A percentile compares a stretch with the other conserved stretches of the same genome.
Evolutionary conservation across 192 early-diverging fungal genomes (phyloP).

Genomic region (Rhizophagus sp.): DNA sequence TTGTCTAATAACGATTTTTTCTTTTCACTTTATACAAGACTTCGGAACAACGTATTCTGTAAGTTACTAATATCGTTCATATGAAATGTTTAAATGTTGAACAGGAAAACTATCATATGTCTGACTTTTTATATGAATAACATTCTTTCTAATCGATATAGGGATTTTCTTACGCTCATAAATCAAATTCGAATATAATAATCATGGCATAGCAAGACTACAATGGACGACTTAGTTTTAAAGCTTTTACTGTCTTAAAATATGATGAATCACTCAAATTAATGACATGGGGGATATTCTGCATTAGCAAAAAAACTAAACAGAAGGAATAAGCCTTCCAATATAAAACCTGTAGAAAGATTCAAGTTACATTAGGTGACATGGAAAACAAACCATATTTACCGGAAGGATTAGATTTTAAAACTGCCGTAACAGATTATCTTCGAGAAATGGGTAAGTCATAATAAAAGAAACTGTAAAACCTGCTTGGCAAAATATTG

Average conservation of each 20-base stretch:
- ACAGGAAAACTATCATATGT: no score
- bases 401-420: background rate
- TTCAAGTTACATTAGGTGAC: background rate
- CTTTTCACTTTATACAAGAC: background rate
- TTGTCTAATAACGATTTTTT: no score
- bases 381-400: slow-evolving; percentile 11
- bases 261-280: slow-evolving; percentile 11
- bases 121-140: background rate
- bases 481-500: background rate
- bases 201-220: background rate
- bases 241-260: background rate
- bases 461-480: background rate
- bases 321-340: background rate
- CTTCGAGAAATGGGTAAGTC: background rate
- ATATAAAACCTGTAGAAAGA: slow-evolving; percentile 10
- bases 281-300: background rate
- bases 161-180: background rate
- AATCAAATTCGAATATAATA: background rate
- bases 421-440: slow-evolving; percentile 7
- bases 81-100: no score
- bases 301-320: background rate
- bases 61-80: background rate
- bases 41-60: slow-evolving; percentile 12
- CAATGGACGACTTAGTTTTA: background rate
- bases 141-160: background rate